Evolutionary conservation across 768 basidiomycete species (phyloP).

Genomic region (Rhodotorula graminis): DNA sequence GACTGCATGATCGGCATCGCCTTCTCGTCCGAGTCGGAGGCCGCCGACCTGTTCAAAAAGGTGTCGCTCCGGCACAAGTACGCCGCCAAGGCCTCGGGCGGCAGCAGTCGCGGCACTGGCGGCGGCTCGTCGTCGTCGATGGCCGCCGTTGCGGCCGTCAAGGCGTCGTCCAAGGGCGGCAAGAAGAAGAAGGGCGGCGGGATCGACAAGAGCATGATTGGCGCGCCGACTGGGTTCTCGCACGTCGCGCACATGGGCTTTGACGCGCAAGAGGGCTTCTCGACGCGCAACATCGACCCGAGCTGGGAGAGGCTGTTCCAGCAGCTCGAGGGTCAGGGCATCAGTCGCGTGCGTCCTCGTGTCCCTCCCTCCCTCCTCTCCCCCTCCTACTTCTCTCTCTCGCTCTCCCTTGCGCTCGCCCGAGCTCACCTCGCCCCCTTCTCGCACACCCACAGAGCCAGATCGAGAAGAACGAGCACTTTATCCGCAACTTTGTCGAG

Average conservation of each 20-base stretch:
- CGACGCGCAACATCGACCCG: constrained; percentile 77
- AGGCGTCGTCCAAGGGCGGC: not conserved
- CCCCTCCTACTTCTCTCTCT: no score
- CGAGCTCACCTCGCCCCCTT: not conserved
- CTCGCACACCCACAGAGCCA: constrained; percentile 49
- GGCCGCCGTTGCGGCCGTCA: not conserved
- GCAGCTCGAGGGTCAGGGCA: constrained; percentile 60
- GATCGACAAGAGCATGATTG: constrained; percentile 90
- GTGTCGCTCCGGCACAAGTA: constrained; percentile 33
- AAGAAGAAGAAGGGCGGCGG: constrained; percentile 62
- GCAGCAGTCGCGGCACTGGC: not conserved
- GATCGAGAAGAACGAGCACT: constrained; percentile 74
- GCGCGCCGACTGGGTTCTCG: constrained; percentile 70
- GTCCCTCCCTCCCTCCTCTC: not conserved
- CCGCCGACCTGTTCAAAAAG: constrained; percentile 69
- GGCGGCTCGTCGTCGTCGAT: not conserved
- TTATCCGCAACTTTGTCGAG: constrained; percentile 77
- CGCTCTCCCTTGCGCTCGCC: not conserved
- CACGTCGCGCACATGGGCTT: constrained; percentile 96
- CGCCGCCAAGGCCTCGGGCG: constrained; percentile 21
- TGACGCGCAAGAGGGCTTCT: constrained; percentile 78
- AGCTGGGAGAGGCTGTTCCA: constrained; percentile 75
- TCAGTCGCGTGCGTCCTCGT: constrained; percentile 51
- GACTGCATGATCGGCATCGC: constrained; percentile 86
- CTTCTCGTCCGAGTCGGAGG: constrained; percentile 80